These are phyloP conservation scores for Globisporangium spiculum DNA, from an alignment of 352 stramenopile species.

Conservation along the genomic window DNA sequence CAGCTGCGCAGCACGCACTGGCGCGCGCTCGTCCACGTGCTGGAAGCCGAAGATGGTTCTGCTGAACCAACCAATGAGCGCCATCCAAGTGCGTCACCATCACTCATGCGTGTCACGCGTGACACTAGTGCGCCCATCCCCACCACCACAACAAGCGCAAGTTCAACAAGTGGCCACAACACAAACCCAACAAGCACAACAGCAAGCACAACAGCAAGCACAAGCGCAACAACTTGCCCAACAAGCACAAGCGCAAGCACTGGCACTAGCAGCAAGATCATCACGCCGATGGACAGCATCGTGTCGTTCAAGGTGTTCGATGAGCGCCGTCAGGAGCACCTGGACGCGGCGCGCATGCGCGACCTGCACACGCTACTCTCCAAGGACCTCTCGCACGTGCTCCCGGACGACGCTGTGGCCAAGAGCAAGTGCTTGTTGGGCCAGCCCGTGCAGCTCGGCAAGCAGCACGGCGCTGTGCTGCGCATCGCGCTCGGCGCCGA, in stretches of 20 bases:
- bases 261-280: not conserved
- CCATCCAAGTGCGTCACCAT: not conserved
- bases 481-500: conserved; percentile 86
- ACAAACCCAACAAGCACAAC: not conserved
- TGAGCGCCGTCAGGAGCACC: conserved; percentile 26
- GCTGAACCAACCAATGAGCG: conserved; percentile 19
- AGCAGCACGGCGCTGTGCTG: conserved; percentile 57
- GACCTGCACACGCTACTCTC: conserved; percentile 67
- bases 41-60: conserved; percentile 17
- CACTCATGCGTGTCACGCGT: not conserved
- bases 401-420: conserved; percentile 42
- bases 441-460: conserved; percentile 78
- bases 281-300: conserved; percentile 67
- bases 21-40: conserved; percentile 43
- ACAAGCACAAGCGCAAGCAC: not conserved
- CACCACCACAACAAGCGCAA: not conserved
- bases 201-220: not conserved
- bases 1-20: conserved; percentile 38
- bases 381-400: conserved; percentile 58
- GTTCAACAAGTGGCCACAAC: not conserved
- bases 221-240: not conserved
- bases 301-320: conserved; percentile 78
- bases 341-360: conserved; percentile 52
- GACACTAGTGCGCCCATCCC: not conserved
- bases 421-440: conserved; percentile 70